phyloP scores from a whole-genome alignment of 345 rosid species.

The Eucalyptus polybractea region DNA sequence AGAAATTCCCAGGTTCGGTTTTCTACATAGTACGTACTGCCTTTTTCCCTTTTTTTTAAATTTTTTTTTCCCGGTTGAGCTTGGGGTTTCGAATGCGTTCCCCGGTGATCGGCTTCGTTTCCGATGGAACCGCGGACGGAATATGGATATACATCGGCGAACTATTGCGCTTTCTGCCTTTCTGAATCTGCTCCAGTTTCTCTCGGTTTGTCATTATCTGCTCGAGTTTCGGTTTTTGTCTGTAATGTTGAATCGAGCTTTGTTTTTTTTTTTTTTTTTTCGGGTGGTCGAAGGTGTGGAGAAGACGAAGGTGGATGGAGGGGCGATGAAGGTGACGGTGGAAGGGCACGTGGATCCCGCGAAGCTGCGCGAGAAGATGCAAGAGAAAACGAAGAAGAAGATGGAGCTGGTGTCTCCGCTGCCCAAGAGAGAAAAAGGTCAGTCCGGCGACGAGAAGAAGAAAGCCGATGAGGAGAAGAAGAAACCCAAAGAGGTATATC shows the following conservation, averaged over 20 bases:
- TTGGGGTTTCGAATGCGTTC: neutral
- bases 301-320: conserved; percentile 15
- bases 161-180: neutral
- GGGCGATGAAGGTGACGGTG: conserved; percentile 21
- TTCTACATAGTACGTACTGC: neutral
- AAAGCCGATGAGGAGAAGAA: conserved; percentile 3
- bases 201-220: neutral
- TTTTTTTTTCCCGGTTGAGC: neutral
- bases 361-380: conserved; percentile 14
- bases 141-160: neutral
- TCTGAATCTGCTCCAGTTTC: neutral
- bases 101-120: neutral
- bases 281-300: conserved; percentile 12
- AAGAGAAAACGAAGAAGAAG: conserved; percentile 22
- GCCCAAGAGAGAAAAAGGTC: conserved; percentile 2
- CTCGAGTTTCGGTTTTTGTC: neutral
- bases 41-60: neutral
- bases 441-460: neutral
- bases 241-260: neutral
- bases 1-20: conserved; percentile 12
- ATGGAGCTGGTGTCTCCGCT: conserved; percentile 29
- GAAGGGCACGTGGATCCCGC: conserved; percentile 24
- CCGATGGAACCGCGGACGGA: neutral
- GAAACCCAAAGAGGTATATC: conserved; percentile 6
- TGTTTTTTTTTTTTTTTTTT: no score